Conservation (phyloP, 495 filamentous ascomycete species). For the Rusavskia elegans region DNA sequence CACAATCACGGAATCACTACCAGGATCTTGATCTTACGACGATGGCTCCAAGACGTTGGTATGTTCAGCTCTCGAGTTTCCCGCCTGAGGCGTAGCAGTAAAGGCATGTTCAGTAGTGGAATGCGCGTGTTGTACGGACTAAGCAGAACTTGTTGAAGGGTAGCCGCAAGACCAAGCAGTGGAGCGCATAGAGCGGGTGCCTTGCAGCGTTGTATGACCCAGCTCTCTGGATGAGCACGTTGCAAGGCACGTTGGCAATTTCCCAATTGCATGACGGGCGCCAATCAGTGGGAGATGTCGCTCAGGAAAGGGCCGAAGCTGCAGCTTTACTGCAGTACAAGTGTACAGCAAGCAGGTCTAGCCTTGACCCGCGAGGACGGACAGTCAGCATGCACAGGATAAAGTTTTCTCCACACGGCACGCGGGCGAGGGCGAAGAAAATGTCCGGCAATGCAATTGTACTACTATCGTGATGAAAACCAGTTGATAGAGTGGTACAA, state of each 20-base stretch:
- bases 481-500: too few species aligned
- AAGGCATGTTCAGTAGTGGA: not conserved
- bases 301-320: not conserved
- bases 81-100: too few species aligned
- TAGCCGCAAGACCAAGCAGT: not conserved
- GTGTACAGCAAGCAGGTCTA: not conserved
- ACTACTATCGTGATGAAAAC: too few species aligned
- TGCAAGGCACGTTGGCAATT: not conserved
- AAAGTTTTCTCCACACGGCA: not conserved
- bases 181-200: not conserved
- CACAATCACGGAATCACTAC: not conserved
- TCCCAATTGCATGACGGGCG: not conserved
- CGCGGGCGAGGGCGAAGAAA: not conserved
- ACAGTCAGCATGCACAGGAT: not conserved
- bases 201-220: not conserved
- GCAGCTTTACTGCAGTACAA: not conserved
- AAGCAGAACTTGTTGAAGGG: not conserved
- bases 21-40: not conserved
- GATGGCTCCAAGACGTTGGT: too few species aligned
- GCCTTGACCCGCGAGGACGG: not conserved
- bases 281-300: not conserved
- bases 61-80: too few species aligned
- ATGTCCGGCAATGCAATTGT: too few species aligned
- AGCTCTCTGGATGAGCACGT: not conserved
- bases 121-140: not conserved